Base-by-base conservation (phyloP, 805 yeast genomes). In the Yarrowia yakushimensis region DNA sequence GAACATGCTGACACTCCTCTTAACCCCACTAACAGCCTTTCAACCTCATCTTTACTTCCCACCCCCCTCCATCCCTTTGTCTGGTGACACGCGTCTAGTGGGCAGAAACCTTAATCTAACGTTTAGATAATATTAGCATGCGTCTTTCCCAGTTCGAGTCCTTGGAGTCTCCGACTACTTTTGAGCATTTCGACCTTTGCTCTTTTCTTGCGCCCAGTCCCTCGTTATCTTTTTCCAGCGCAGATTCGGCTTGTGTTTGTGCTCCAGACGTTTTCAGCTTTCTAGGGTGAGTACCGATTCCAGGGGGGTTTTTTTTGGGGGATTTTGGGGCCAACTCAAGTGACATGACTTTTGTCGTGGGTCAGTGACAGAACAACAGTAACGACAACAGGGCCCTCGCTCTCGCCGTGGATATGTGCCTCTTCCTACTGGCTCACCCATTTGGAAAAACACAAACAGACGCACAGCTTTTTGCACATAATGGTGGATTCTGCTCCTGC, bases 221-320 rank as follows among this genome's bases (percentile, higher is more conserved):
- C 23, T 46, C 54, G 3, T n/a, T 46, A 31, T 31, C 55, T 2
- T 18, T 37, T 11, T 31, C 39, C 55, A 31, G 30, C 55, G 31
- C n/a, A n/a, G n/a, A n/a, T n/a, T n/a, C n/a, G n/a, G n/a, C n/a
- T n/a, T n/a, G n/a, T n/a, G n/a, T n/a, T n/a, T 34, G 54, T 15
- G 55, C 28, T 3, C 55, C 39, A 20, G 55, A 48, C 39, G 20
- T 48, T 33, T 48, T 31, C 55, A 31, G 28, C 39, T 31, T 48
- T 33, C n/a, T 48, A 31, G 55, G 55, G 55, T 48, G 55, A 48
- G 55, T 48, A 31, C 20, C n/a, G n/a, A n/a, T n/a, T n/a, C n/a
- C n/a, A n/a, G n/a, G n/a, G n/a, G n/a, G n/a, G n/a, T n/a, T n/a
- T n/a, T n/a, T n/a, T n/a, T n/a, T n/a, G n/a, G n/a, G n/a, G n/a